phyloP scores from a whole-genome alignment of 257 asterid species.

The Prunella vulgaris region DNA sequence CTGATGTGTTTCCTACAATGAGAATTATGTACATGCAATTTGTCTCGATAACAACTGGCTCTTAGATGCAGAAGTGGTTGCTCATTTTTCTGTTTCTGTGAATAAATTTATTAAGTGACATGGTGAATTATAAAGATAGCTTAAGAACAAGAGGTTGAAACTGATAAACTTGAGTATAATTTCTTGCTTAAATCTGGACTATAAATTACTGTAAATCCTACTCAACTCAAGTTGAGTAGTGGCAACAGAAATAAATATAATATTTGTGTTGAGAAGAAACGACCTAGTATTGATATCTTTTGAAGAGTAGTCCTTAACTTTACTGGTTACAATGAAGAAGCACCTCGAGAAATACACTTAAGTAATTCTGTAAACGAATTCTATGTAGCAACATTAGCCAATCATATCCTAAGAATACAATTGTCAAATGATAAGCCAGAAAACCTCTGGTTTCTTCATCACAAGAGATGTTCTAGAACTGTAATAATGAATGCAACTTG shows the following conservation, averaged over 20 bases:
- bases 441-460: neutral
- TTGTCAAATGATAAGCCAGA: neutral
- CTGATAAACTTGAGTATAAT: neutral
- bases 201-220: neutral
- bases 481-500: neutral
- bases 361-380: neutral
- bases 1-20: neutral
- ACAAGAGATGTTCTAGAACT: neutral
- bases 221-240: neutral
- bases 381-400: neutral
- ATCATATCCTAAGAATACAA: neutral
- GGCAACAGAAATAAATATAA: neutral
- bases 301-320: neutral
- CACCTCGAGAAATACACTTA: neutral
- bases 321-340: neutral
- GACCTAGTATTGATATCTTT: neutral
- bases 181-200: neutral
- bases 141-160: neutral
- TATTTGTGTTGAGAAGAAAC: neutral
- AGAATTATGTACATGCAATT: too few relatives aligned
- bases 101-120: neutral
- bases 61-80: too few relatives aligned
- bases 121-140: neutral
- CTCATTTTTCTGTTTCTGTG: too few relatives aligned
- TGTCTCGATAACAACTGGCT: too few relatives aligned